Conservation (phyloP, 2,329 filamentous ascomycete genomes). For the Trichoderma koningiopsis region DNA sequence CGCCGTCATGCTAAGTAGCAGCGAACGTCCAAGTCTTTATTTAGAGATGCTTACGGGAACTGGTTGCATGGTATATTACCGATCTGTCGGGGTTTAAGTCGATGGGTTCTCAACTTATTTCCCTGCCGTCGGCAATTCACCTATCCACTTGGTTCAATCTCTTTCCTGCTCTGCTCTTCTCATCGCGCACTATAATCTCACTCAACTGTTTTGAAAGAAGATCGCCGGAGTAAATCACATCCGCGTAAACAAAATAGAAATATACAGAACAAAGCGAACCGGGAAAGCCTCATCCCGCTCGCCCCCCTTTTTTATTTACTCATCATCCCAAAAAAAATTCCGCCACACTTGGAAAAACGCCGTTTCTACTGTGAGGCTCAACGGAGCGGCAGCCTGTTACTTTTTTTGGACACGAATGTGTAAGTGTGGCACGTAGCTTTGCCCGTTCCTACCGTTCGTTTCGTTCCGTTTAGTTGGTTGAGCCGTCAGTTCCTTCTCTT, state of each 20-base stretch:
- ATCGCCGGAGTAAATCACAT: not conserved
- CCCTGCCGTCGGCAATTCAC: not conserved
- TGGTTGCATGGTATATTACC: not conserved
- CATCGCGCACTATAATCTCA: conserved; percentile 17
- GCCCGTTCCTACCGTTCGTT: not conserved
- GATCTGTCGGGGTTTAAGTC: not conserved
- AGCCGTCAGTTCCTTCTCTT: not conserved
- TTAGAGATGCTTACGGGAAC: conserved; percentile 9
- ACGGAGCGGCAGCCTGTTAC: not conserved
- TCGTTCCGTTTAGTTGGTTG: not conserved
- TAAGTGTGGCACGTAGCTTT: not conserved
- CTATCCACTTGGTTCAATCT: not conserved
- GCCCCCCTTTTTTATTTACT: not conserved
- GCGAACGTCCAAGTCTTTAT: not conserved
- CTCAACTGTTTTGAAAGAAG: not conserved
- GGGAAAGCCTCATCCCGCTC: not conserved
- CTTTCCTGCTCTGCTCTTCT: not conserved
- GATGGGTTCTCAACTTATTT: not conserved
- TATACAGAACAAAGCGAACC: not conserved
- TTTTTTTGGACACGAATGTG: not conserved
- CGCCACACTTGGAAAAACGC: not conserved
- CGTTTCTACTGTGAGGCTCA: conserved; percentile 12
- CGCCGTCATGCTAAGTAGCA: not conserved
- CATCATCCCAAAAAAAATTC: not conserved
- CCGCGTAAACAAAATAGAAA: not conserved